Evolutionary conservation across 768 basidiomycete genomes (phyloP), one percentile per base, ranked within the genome.

Genomic region (Pulveroboletus frians): DNA sequence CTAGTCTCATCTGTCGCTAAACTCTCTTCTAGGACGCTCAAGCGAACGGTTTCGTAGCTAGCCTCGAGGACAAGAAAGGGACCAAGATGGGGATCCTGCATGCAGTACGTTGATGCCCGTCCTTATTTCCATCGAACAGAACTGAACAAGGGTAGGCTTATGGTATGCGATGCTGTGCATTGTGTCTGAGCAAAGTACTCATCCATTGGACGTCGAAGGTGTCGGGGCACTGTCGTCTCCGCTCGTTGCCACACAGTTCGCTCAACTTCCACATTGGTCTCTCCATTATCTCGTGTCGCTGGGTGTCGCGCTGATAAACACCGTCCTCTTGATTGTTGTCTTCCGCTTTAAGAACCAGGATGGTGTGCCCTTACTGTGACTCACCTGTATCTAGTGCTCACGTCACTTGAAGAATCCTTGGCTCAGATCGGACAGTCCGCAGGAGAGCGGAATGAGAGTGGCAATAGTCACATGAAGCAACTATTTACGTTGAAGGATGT

Each of bases 221-320:
- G 68, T 76, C 0, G 86, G 86, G 2, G 85, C 85, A 2, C 69
- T 88, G 9, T 71, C 71, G 8, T 66, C 90, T 0, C 92, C 92
- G 3, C 74, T 94, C 15, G 80, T 85, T 0, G 77, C 91, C 0
- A 94, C 92, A 0, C 86, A 91, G 49, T 93, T 94, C 55, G 73
- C 87, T 0, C 78, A 80, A 48, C 57, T 79, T 20, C 64, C 54
- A 0, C 75, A 70, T 30, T 92, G 90, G 91, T 86, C 83, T 1
- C 84, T 86, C 63, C 85, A 92, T 62, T 93, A 83, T 59, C 73
- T 92, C 9, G 70, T 70, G 1, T 88, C 88, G 0, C 66, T 92
- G 0, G 84, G 80, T 1, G 54, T 93, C n/a, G 80, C 86, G 0
- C 47, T 80, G 14, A 53, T 71, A 36, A 90, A 87, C 54, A 71